phyloP scores from a whole-genome alignment of 2,329 filamentous ascomycete genomes.

The Curvularia spicifera region DNA sequence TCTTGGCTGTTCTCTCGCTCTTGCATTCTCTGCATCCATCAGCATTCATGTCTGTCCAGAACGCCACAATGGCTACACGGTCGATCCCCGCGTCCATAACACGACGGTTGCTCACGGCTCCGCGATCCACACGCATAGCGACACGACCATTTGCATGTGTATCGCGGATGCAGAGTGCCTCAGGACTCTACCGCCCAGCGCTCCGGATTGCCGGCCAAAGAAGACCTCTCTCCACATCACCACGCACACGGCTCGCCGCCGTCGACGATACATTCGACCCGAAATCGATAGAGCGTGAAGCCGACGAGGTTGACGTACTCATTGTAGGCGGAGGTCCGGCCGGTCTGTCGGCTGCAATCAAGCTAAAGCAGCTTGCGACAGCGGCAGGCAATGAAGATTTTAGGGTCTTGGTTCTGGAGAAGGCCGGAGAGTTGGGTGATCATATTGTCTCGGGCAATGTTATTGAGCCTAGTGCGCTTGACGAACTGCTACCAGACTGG shows the following conservation, averaged over 20 bases:
- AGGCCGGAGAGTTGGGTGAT: constrained; percentile 91
- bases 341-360: constrained; percentile 89
- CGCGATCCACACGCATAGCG: constrained; percentile 27
- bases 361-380: constrained; percentile 92
- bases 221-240: constrained; percentile 45
- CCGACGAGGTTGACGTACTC: constrained; percentile 93
- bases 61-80: constrained; percentile 42
- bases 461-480: constrained; percentile 83
- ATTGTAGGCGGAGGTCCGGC: constrained; percentile 97
- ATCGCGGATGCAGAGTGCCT: constrained; percentile 22
- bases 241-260: constrained; percentile 42
- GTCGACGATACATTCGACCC: constrained; percentile 54
- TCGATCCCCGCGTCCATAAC: constrained; percentile 36
- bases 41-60: constrained; percentile 10
- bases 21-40: background rate
- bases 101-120: constrained; percentile 34
- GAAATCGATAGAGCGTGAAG: constrained; percentile 76
- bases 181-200: constrained; percentile 39
- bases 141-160: constrained; percentile 29
- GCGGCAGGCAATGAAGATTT: constrained; percentile 96
- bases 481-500: constrained; percentile 95
- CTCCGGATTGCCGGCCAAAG: constrained; percentile 48
- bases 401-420: constrained; percentile 88
- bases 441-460: constrained; percentile 97
- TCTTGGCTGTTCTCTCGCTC: background rate